Conservation (phyloP, 345 rosid species). For the Lumnitzera littorea region DNA sequence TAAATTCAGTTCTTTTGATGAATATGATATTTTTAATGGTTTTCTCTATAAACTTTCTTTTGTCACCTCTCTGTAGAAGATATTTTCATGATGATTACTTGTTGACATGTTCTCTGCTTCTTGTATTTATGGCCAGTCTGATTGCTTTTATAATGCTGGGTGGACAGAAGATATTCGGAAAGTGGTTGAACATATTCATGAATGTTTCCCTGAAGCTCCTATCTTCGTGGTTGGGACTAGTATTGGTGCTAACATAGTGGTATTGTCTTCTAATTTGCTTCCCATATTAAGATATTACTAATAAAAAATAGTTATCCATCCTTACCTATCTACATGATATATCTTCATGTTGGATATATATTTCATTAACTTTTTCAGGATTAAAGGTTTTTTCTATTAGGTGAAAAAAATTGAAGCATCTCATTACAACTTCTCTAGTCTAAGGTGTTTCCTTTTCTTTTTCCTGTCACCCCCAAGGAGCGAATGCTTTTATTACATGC, state of each 20-base stretch:
- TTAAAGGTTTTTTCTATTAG: no score
- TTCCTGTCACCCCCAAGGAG: no score
- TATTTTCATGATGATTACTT: constrained; percentile 8
- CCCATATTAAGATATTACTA: not conserved
- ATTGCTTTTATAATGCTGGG: constrained; percentile 39
- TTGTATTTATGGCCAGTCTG: constrained; percentile 29
- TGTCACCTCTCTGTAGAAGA: not conserved
- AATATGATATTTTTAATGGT: no score
- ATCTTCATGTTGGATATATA: not conserved
- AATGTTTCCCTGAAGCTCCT: constrained; percentile 31
- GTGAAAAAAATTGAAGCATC: no score
- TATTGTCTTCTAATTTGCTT: not conserved
- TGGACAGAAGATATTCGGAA: constrained; percentile 34
- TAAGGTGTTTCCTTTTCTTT: no score
- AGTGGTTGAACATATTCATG: constrained; percentile 17
- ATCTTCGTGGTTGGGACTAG: constrained; percentile 35
- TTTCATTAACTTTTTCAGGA: no score
- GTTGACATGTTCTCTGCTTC: constrained; percentile 7
- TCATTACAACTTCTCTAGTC: no score
- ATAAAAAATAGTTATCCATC: not conserved
- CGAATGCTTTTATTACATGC: no score
- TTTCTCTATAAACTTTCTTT: not conserved
- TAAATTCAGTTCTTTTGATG: no score
- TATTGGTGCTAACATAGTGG: constrained; percentile 38
- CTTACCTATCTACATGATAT: not conserved